phyloP scores from a whole-genome alignment of 352 stramenopile genomes.

The Globisporangium solare region DNA sequence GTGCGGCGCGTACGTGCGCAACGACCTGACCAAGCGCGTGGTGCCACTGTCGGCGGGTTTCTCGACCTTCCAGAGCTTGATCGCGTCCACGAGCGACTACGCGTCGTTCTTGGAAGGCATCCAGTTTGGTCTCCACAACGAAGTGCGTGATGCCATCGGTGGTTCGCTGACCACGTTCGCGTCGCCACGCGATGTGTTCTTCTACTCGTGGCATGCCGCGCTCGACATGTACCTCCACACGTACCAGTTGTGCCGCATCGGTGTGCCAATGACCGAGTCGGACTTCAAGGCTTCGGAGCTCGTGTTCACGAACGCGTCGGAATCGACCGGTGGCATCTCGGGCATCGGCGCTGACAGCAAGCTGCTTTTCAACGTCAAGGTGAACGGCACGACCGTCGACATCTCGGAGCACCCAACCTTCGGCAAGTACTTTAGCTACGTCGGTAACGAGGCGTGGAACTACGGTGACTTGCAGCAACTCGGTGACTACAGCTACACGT shows the following conservation, averaged over 20 bases:
- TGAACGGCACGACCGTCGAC: slow-evolving; percentile 44
- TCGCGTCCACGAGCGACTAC: slow-evolving; percentile 50
- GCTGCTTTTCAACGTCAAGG: slow-evolving; percentile 35
- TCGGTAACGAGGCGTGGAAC: slow-evolving; percentile 53
- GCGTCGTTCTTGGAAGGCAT: slow-evolving; percentile 48
- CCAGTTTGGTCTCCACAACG: slow-evolving; percentile 61
- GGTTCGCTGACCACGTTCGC: slow-evolving; percentile 47
- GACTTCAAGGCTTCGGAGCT: slow-evolving; percentile 41
- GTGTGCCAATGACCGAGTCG: slow-evolving; percentile 35
- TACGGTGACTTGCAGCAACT: slow-evolving; percentile 58
- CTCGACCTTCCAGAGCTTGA: slow-evolving; percentile 38
- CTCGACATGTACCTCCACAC: slow-evolving; percentile 69
- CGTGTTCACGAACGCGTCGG: slow-evolving; percentile 34
- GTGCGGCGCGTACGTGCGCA: slow-evolving; percentile 36
- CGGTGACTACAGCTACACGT: slow-evolving; percentile 72
- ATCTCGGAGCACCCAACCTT: slow-evolving; percentile 52
- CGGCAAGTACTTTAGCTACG: slow-evolving; percentile 56
- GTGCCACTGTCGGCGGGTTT: slow-evolving; percentile 54
- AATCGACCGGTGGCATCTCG: slow-evolving; percentile 39
- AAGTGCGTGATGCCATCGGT: slow-evolving; percentile 52
- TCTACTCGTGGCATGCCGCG: slow-evolving; percentile 64
- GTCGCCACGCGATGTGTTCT: slow-evolving; percentile 50
- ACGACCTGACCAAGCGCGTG: slow-evolving; percentile 28
- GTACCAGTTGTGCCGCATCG: slow-evolving; percentile 64
- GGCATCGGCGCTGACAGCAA: slow-evolving; percentile 29